These are phyloP conservation scores for Terfezia boudieri DNA, from an alignment of 495 filamentous ascomycete species.

Conservation along the genomic window DNA sequence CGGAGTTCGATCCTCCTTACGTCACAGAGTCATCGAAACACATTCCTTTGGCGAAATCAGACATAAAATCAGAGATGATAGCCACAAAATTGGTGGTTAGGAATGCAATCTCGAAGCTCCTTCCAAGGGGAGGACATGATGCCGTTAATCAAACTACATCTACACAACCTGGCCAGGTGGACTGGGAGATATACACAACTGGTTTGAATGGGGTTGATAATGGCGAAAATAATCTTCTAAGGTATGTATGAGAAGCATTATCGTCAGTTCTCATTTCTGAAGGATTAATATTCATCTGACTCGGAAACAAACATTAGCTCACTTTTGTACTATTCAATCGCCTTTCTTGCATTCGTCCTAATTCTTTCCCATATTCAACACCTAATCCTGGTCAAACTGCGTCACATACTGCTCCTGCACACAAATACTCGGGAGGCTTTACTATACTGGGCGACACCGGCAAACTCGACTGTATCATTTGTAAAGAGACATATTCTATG, in stretches of 20 bases:
- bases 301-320: constrained; percentile 6
- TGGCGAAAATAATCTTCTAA: constrained; percentile 16
- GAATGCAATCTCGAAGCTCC: background rate
- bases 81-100: background rate
- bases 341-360: background rate
- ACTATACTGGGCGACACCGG: constrained; percentile 10
- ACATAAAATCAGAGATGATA: background rate
- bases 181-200: constrained; percentile 8
- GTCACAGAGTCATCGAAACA: background rate
- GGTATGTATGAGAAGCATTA: constrained; percentile 8
- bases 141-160: background rate
- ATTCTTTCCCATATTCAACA: background rate
- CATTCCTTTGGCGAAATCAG: background rate
- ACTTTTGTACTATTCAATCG: constrained; percentile 5
- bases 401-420: constrained; percentile 8
- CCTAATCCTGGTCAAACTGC: background rate
- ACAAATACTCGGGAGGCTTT: background rate
- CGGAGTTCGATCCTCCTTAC: background rate
- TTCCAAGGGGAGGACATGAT: background rate
- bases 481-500: constrained; percentile 65
- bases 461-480: constrained; percentile 24
- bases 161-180: background rate
- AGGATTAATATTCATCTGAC: constrained; percentile 10
- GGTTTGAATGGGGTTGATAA: constrained; percentile 19
- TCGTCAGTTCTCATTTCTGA: constrained; percentile 3